Base-by-base conservation (phyloP, 2,329 filamentous ascomycete genomes). In the Fusarium sp. region DNA sequence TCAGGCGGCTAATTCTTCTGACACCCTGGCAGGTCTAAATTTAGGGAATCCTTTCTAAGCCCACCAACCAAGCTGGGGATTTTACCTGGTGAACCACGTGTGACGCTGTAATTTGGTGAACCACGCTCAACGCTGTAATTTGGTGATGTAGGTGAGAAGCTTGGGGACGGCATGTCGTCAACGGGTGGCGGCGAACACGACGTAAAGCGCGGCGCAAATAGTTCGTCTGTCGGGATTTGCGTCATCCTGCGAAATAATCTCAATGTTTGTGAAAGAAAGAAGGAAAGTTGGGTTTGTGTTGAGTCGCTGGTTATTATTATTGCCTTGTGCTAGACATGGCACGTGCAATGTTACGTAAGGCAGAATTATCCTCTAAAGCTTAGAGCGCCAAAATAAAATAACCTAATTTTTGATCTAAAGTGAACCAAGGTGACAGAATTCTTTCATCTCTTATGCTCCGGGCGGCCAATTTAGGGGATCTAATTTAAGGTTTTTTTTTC, bases 331-430 rank as follows among this genome's bases (percentile, higher is more conserved):
- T 25, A 25, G 25, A 7, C 3, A 8, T 16, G 18, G 34, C 49
- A 53, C 49, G 49, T 53, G 49, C 49, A 9, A 4, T n/a, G 24
- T 51, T 51, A 51, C 48, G 27, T 51, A 51, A 51, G 15, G 18
- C 41, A 11, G 2, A 18, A n/a, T 38, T 11, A 18, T 18, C 22
- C 41, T 7, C 34, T n/a, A n/a, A 38, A n/a, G 18, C 10, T 38
- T 38, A 11, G 18, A 18, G 18, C 1, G 3, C 5, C 18, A 11
- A 2, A n/a, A 38, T n/a, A 38, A 38, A 6, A 2, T 11, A 38
- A n/a, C 18, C 34, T 11, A 38, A n/a, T 0, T 38, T 2, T 38
- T 38, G 0, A 2, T n/a, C 9, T n/a, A 11, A n/a, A 10, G n/a
- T 11, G 5, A n/a, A 6, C 9, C 1, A n/a, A 5, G 9, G 5